Base-by-base conservation (phyloP, 1,284 basidiomycete genomes). In the Neolentinus lepideus region DNA sequence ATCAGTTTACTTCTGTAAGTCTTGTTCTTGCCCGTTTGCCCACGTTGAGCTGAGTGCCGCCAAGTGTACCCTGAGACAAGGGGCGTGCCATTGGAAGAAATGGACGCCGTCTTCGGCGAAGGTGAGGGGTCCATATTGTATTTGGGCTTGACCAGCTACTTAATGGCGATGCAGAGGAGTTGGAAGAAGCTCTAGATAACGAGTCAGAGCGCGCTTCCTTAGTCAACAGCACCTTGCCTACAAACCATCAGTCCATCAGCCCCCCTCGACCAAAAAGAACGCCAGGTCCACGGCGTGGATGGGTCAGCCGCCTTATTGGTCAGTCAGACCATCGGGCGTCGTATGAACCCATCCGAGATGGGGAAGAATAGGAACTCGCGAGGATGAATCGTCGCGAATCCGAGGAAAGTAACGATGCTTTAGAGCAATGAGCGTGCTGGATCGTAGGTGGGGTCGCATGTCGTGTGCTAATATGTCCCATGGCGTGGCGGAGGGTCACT, bases 71-170 rank as follows among this genome's bases (percentile, higher is more conserved):
- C 88, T 1, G 88, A 91, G 68, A 91, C 88, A 9, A 90, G 79
- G 71, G 87, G 88, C 0, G 81, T 91, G 19, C 85, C 88, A 6
- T 68, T 90, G 46, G 88, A 91, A 71, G 88, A 90, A 67, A 91
- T 91, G 88, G 89, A 90, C 62, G 80, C 80, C 48, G 85, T 91
- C 6, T 91, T 90, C 63, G 88, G 88, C 33, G 88, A 91, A 83
- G 88, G 87, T 84, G 59, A 36, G 16, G 51, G 24, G 25, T 31
- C 31, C 22, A 25, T 33, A 3, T 14, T 54, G 19, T 26, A 3
- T 26, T 26, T 25, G 47, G 14, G 16, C 47, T 8, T 16, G 19
- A 4, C 43, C 6, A 59, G 24, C 56, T 58, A 22, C 58, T 63
- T 26, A 43, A 6, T 65, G 59, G 54, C 56, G 62, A 36, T 63